A percentile compares a stretch with the other conserved stretches of the same genome.
These are phyloP conservation scores for Arthrobotrys iridis DNA, from an alignment of 2,329 filamentous ascomycete species.

Conservation along the genomic window DNA sequence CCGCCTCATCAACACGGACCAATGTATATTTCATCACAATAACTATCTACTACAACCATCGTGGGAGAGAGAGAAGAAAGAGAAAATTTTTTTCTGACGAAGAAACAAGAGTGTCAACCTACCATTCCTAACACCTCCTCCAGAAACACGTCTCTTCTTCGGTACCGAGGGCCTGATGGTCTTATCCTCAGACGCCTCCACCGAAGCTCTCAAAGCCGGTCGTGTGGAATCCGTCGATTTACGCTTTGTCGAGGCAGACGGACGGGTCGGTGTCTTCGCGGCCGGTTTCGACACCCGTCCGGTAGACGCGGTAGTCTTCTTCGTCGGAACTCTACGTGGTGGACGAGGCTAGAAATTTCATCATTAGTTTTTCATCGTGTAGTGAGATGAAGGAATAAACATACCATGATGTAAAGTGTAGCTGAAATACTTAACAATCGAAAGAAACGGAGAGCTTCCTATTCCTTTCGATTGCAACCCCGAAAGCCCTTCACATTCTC, in stretches of 20 bases:
- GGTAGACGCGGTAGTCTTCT: constrained; percentile 39
- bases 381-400: neutral
- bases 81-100: constrained; percentile 5
- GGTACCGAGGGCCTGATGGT: neutral
- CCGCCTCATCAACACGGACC: constrained; percentile 55
- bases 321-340: constrained; percentile 51
- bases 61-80: neutral
- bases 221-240: constrained; percentile 41
- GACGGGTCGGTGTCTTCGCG: constrained; percentile 11
- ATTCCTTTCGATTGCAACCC: constrained; percentile 16
- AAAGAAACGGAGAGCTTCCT: constrained; percentile 34
- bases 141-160: constrained; percentile 27
- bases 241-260: constrained; percentile 16
- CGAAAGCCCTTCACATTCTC: constrained; percentile 36
- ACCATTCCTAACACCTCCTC: constrained; percentile 30
- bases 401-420: constrained; percentile 33
- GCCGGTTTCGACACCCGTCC: constrained; percentile 41
- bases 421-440: constrained; percentile 21
- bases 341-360: constrained; percentile 35
- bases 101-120: neutral
- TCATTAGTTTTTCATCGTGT: neutral
- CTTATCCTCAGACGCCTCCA: constrained; percentile 10
- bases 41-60: neutral
- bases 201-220: constrained; percentile 24
- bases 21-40: constrained; percentile 54